Base-by-base conservation (phyloP, 768 basidiomycete species). In the Lentinula detonsa region DNA sequence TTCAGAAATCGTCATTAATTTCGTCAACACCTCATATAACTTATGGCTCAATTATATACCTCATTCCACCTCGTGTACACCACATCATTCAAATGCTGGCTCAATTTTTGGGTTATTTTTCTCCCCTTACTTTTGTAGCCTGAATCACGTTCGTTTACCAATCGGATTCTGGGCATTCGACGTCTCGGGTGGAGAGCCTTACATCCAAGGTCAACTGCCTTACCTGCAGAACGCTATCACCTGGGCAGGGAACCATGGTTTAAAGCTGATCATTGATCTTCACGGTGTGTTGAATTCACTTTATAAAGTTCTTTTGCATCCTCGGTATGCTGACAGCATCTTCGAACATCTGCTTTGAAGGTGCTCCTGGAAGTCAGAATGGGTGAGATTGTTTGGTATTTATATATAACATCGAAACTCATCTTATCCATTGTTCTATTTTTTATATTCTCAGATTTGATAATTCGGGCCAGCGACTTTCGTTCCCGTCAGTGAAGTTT, bases 141-240 rank as follows among this genome's bases (percentile, higher is more conserved):
- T 93, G 57, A 93, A 92, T 68, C 90, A 92, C 71, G 87, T 93
- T 60, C 85, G 91, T 54, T 67, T 93, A 45, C 91, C 92, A 37
- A 58, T 62, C 13, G 94, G 93, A 11, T 96, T 91, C 71, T 95
- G 91, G 91, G 92, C 90, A 1, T 93, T 87, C 66, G 91, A 95
- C 61, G 85, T 93, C 39, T 80, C 82, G 21, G 77, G 78, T 11
- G 90, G 90, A 4, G 88, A 93, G 66, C 93, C 92, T 6, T 93
- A 81, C 70, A 83, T 91, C 61, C 81, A 84, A 72, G 91, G 91
- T 11, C 91, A 92, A 70, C 74, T 89, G 37, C 79, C 85, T 18
- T 92, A 88, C 72, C 74, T 93, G 21, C 64, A 76, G 63, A 80
- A 85, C 43, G 90, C 90, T 7, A 79, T 90, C 49, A 69, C 69